A percentile compares a stretch with the other conserved stretches of the same genome.
Evolutionary conservation across 495 filamentous ascomycete genomes (phyloP).

Genomic region (Aspergillus sclerotioniger): DNA sequence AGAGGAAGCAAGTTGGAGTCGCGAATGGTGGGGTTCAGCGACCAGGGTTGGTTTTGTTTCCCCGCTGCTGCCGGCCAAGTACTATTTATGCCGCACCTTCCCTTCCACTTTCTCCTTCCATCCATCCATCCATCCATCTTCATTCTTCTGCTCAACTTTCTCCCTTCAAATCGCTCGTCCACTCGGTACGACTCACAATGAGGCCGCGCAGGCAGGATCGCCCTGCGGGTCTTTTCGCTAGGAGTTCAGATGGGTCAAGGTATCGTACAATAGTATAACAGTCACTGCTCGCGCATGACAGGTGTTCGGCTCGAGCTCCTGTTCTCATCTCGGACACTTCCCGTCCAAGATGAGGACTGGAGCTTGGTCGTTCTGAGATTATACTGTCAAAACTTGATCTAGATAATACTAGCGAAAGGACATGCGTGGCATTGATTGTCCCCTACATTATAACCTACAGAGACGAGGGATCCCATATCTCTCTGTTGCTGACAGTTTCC

Average conservation of each 20-base stretch:
- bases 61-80: conserved; percentile 5
- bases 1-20: not conserved
- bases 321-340: conserved; percentile 7
- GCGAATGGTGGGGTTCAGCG: not conserved
- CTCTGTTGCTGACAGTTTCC: conserved; percentile 24
- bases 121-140: conserved; percentile 3
- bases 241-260: conserved; percentile 49
- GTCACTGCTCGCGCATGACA: conserved; percentile 57
- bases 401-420: conserved; percentile 84
- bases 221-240: conserved; percentile 30
- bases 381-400: conserved; percentile 78
- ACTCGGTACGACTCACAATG: conserved; percentile 40
- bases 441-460: conserved; percentile 26
- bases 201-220: conserved; percentile 31
- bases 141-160: conserved; percentile 13
- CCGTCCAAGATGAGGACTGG: conserved; percentile 5
- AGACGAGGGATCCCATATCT: conserved; percentile 7
- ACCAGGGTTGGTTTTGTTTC: conserved; percentile 26
- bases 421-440: conserved; percentile 63
- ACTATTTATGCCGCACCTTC: conserved; percentile 4
- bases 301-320: conserved; percentile 47
- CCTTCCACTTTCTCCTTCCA: conserved; percentile 17
- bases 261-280: conserved; percentile 53
- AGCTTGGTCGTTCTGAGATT: conserved; percentile 56
- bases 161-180: conserved; percentile 9